Evolutionary conservation across 2,329 filamentous ascomycete genomes (phyloP).

Genomic region (Acarospora socialis): DNA sequence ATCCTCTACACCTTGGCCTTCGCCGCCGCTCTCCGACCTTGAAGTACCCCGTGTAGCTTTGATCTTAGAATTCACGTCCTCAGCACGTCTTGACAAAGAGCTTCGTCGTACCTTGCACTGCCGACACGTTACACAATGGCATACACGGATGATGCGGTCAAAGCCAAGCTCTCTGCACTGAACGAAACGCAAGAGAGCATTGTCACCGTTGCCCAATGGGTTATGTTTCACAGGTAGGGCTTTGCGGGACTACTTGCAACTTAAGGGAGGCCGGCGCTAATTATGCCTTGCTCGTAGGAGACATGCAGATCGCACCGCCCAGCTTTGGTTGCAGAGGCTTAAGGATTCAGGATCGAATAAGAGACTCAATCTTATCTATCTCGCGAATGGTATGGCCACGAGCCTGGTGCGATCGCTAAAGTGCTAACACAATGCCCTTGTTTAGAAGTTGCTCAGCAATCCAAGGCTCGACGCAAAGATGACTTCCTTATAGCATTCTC

Average conservation of each 20-base stretch:
- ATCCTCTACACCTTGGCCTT: too few relatives aligned
- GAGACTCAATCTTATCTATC: constrained; percentile 79
- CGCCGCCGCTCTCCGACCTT: too few relatives aligned
- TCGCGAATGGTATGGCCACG: constrained; percentile 64
- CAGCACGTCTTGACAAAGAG: too few relatives aligned
- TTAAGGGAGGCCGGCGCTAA: constrained; percentile 13
- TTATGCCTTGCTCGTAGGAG: too few relatives aligned
- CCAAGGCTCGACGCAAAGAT: constrained; percentile 78
- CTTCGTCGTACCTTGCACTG: too few relatives aligned
- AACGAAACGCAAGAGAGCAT: constrained; percentile 98
- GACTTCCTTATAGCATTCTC: constrained; percentile 89
- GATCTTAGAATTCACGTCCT: too few relatives aligned
- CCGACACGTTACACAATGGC: constrained; percentile 46
- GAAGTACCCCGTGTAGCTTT: too few relatives aligned
- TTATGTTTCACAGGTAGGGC: constrained; percentile 89
- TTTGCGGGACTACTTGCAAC: constrained; percentile 1
- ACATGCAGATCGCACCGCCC: constrained; percentile 80
- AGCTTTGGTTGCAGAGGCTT: constrained; percentile 80
- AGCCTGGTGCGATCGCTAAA: neutral
- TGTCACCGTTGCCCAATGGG: constrained; percentile 93
- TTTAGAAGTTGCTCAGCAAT: constrained; percentile 87
- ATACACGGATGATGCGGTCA: constrained; percentile 88
- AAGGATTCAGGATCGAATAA: constrained; percentile 79
- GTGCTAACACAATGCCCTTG: constrained; percentile 12
- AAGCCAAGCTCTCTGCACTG: constrained; percentile 84